Conservation (phyloP, 768 basidiomycete species). For the Mycena vitilis region DNA sequence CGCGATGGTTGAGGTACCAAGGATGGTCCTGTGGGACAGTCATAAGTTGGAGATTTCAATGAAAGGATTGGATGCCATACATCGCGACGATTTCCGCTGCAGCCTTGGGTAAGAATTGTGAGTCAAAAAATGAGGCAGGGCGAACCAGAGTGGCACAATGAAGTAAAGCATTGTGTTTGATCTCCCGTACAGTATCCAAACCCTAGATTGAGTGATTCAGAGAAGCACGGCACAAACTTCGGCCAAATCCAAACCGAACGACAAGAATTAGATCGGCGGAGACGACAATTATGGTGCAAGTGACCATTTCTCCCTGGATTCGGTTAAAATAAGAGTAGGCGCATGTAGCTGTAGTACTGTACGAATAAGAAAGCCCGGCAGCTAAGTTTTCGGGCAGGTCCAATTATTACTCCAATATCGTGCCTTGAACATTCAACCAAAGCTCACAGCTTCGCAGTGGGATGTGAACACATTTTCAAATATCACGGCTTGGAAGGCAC, state of each 20-base stretch:
- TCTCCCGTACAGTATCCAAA: constrained; percentile 26
- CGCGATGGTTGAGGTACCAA: constrained; percentile 5
- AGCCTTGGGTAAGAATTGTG: background rate
- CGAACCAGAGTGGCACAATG: constrained; percentile 12
- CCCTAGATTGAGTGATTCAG: background rate
- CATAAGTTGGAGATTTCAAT: background rate
- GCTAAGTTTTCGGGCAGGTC: too few species aligned
- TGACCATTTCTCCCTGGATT: constrained; percentile 3
- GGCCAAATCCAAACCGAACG: constrained; percentile 20
- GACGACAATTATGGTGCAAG: constrained; percentile 17
- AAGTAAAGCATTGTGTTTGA: constrained; percentile 16
- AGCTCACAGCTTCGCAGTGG: background rate
- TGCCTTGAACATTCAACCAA: too few species aligned
- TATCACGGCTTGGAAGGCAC: background rate
- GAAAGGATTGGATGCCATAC: background rate
- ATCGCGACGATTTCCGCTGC: constrained; percentile 20
- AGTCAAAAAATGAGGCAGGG: background rate
- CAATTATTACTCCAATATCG: too few species aligned
- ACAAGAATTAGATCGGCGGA: constrained; percentile 16
- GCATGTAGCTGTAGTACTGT: background rate
- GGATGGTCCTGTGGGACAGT: background rate
- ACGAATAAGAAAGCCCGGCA: constrained; percentile 21
- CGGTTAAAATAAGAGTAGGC: background rate
- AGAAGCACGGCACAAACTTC: background rate
- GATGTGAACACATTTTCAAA: background rate